A percentile compares a stretch with the other conserved stretches of the same genome.
Conservation (phyloP, 1,284 basidiomycete genomes). For the Volvariella volvacea region DNA sequence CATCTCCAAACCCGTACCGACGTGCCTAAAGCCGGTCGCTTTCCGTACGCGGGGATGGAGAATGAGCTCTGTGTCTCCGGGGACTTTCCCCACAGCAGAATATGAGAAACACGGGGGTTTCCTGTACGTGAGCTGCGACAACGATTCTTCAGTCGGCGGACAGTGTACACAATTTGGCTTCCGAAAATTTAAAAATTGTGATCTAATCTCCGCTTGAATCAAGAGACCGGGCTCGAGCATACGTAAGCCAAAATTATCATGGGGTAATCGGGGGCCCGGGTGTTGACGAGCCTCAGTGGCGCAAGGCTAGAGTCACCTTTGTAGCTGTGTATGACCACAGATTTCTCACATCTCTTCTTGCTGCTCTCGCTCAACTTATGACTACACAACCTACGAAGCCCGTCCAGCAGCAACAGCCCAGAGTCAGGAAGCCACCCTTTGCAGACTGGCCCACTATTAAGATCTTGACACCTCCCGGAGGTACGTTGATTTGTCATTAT, state of each 20-base stretch:
- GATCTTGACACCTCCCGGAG: constrained; percentile 39
- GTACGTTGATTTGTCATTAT: constrained; percentile 15
- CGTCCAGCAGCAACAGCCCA: constrained; percentile 21
- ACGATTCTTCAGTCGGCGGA: constrained; percentile 73
- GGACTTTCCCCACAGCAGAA: constrained; percentile 85
- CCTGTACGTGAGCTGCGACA: constrained; percentile 74
- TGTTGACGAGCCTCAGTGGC: too few relatives aligned
- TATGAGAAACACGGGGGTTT: constrained; percentile 33
- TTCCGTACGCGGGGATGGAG: constrained; percentile 49
- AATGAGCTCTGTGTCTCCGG: constrained; percentile 74
- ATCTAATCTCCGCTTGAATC: neutral
- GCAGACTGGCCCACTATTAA: constrained; percentile 43
- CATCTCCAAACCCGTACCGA: constrained; percentile 45
- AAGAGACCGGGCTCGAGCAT: constrained; percentile 1
- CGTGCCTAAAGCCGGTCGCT: constrained; percentile 65
- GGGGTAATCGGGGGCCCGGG: too few relatives aligned
- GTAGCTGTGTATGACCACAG: constrained; percentile 10
- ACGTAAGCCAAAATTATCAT: constrained; percentile 7
- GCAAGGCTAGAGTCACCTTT: neutral
- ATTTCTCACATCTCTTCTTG: constrained; percentile 17
- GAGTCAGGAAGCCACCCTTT: constrained; percentile 29
- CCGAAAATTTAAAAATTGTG: constrained; percentile 17
- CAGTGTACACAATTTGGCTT: constrained; percentile 12
- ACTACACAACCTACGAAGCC: constrained; percentile 15
- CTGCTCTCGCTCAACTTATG: constrained; percentile 12